Percentiles rank a stretch among this genome's conserved stretches.
Conservation (phyloP, 352 stramenopile species). For the Phytophthora agathidicida region DNA sequence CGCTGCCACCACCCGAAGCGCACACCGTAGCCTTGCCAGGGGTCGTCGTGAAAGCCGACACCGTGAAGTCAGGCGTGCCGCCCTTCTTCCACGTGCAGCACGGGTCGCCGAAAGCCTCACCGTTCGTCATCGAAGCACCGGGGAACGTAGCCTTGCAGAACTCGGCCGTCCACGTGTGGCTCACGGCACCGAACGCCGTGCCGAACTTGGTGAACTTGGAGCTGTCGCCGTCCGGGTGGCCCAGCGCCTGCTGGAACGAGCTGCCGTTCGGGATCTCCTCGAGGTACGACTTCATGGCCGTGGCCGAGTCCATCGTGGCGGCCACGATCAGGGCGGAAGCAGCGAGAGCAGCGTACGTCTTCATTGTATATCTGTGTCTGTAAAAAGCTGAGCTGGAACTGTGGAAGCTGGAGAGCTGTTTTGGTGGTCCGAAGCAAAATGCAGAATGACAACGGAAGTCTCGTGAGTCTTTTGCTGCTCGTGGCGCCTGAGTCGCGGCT, state of each 20-base stretch:
- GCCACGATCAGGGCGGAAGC: conserved; percentile 28
- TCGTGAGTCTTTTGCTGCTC: conserved; percentile 1
- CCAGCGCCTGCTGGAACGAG: conserved; percentile 42
- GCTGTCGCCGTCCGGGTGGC: conserved; percentile 36
- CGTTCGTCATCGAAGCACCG: conserved; percentile 39
- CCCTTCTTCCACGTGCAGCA: conserved; percentile 57
- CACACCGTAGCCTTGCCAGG: conserved; percentile 28
- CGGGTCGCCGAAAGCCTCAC: conserved; percentile 56
- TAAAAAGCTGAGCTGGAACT: conserved; percentile 4
- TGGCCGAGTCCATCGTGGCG: conserved; percentile 18
- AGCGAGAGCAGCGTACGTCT: conserved; percentile 24
- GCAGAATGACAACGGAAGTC: conserved; percentile 23
- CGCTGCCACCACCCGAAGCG: conserved; percentile 9
- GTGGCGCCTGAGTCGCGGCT: neutral
- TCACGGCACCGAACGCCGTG: conserved; percentile 33
- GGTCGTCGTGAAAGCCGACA: conserved; percentile 35
- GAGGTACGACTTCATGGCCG: conserved; percentile 34
- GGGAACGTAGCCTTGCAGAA: conserved; percentile 35
- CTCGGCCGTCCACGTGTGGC: conserved; percentile 27
- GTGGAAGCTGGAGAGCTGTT: no score
- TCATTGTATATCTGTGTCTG: conserved; percentile 21
- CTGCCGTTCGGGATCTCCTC: conserved; percentile 49
- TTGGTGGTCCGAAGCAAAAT: conserved; percentile 24
- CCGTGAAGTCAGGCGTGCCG: conserved; percentile 42
- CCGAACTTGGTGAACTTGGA: conserved; percentile 45